Evolutionary conservation across 192 early-diverging fungal genomes (phyloP).

Genomic region (Podila clonocystis): DNA sequence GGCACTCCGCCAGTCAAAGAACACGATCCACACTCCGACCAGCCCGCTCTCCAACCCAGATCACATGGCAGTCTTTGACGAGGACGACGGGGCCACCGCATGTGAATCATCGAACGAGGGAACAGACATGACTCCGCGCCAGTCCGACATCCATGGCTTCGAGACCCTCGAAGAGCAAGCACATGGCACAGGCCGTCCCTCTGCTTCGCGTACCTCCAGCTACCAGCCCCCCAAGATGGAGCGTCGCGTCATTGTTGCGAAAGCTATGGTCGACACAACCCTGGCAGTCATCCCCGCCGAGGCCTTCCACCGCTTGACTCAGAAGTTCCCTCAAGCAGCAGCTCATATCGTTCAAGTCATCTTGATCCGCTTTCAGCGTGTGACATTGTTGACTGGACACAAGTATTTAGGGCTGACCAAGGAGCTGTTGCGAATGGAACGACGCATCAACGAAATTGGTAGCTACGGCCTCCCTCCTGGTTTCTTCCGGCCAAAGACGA

Average conservation of each 20-base stretch:
- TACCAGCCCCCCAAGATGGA: slow-evolving; percentile 48
- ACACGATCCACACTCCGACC: slow-evolving; percentile 42
- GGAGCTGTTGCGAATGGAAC: slow-evolving; percentile 89
- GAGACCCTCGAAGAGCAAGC: slow-evolving; percentile 2
- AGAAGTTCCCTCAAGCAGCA: slow-evolving; percentile 91
- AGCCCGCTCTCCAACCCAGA: slow-evolving; percentile 50
- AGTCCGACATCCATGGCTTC: slow-evolving; percentile 19
- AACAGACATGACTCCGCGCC: slow-evolving; percentile 27
- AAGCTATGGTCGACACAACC: slow-evolving; percentile 89
- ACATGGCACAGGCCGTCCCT: not conserved
- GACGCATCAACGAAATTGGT: slow-evolving; percentile 79
- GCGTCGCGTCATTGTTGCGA: slow-evolving; percentile 83
- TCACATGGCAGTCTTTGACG: slow-evolving; percentile 49
- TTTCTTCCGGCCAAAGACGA: slow-evolving; percentile 61
- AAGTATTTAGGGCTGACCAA: slow-evolving; percentile 88
- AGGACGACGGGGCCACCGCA: not conserved
- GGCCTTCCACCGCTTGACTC: slow-evolving; percentile 89
- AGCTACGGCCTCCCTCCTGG: slow-evolving; percentile 64
- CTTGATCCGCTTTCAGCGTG: slow-evolving; percentile 93
- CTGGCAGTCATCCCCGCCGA: slow-evolving; percentile 93
- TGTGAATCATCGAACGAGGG: not conserved
- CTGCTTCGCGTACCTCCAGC: not conserved
- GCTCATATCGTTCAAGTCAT: slow-evolving; percentile 97
- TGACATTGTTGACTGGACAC: slow-evolving; percentile 91
- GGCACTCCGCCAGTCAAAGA: slow-evolving; percentile 35